Conservation (phyloP, 768 basidiomycete species). For the Mycena amicta region DNA sequence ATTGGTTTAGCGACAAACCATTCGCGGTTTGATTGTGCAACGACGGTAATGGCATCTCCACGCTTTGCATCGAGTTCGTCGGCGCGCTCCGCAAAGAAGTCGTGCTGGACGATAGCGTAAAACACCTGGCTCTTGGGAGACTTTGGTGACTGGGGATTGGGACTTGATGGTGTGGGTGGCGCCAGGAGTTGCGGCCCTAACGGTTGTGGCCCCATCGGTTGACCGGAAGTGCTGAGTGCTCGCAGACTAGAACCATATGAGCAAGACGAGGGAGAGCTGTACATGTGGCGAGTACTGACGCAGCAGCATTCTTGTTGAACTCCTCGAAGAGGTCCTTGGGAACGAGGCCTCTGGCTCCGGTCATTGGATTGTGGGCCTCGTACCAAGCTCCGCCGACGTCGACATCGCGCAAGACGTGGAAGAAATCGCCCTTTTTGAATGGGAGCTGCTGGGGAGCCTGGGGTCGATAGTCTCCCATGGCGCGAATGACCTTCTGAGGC, state of each 20-base stretch:
- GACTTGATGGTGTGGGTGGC: slow-evolving; percentile 24
- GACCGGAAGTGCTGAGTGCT: slow-evolving; percentile 10
- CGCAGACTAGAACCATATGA: slow-evolving; percentile 14
- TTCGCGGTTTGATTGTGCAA: slow-evolving; percentile 99
- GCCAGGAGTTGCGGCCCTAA: too few relatives aligned
- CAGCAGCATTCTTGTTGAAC: slow-evolving; percentile 70
- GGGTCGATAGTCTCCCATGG: slow-evolving; percentile 65
- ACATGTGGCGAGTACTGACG: slow-evolving; percentile 45
- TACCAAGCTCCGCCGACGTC: slow-evolving; percentile 70
- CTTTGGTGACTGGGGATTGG: slow-evolving; percentile 29
- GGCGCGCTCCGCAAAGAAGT: slow-evolving; percentile 92
- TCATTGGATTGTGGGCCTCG: slow-evolving; percentile 92
- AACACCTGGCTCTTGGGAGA: slow-evolving; percentile 63
- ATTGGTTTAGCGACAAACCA: slow-evolving; percentile 99
- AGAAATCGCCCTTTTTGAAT: slow-evolving; percentile 95
- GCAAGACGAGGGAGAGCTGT: slow-evolving; percentile 6
- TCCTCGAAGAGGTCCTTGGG: slow-evolving; percentile 89
- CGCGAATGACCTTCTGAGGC: slow-evolving; percentile 95
- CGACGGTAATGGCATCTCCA: slow-evolving; percentile 93
- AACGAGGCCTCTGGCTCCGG: slow-evolving; percentile 89
- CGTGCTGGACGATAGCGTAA: slow-evolving; percentile 94
- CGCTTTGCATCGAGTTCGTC: slow-evolving; percentile 96
- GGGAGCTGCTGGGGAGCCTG: slow-evolving; percentile 82
- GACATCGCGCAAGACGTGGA: slow-evolving; percentile 86
- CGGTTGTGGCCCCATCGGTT: slow-evolving; percentile 22